phyloP scores from a whole-genome alignment of 169 alveolate genomes.

The Plasmodium gallinaceum region DNA sequence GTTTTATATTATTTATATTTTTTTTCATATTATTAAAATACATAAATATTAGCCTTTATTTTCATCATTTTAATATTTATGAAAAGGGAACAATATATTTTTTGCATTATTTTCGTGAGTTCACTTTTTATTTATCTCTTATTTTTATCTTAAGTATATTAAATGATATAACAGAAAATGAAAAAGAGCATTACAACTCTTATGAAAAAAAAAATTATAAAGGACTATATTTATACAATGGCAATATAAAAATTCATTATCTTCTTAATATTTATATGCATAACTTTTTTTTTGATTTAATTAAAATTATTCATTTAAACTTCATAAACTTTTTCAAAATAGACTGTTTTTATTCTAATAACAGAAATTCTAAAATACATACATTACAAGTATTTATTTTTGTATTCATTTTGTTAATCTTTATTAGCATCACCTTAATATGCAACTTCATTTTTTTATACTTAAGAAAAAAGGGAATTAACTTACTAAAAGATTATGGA shows the following conservation, averaged over 20 bases:
- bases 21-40: conserved; percentile 26
- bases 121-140: conserved; percentile 57
- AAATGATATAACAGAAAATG: conserved; percentile 76
- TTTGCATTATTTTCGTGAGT: conserved; percentile 73
- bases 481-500: background rate
- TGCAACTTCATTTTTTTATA: conserved; percentile 49
- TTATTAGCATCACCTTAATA: conserved; percentile 27
- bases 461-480: background rate
- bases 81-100: conserved; percentile 56
- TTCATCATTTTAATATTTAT: conserved; percentile 52
- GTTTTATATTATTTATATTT: conserved; percentile 30
- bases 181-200: conserved; percentile 29
- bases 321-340: conserved; percentile 24
- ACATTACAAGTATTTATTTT: conserved; percentile 13
- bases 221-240: conserved; percentile 4
- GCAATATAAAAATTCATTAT: conserved; percentile 33
- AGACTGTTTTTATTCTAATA: conserved; percentile 19
- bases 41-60: conserved; percentile 68
- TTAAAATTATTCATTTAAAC: conserved; percentile 45
- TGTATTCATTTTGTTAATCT: background rate
- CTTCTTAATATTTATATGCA: conserved; percentile 67
- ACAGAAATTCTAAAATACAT: conserved; percentile 11
- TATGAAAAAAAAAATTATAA: background rate
- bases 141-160: conserved; percentile 58
- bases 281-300: conserved; percentile 61